Evolutionary conservation across 495 filamentous ascomycete species (phyloP), one percentile per base, ranked within the genome.

Genomic region (Aspergillus heteromorphus): DNA sequence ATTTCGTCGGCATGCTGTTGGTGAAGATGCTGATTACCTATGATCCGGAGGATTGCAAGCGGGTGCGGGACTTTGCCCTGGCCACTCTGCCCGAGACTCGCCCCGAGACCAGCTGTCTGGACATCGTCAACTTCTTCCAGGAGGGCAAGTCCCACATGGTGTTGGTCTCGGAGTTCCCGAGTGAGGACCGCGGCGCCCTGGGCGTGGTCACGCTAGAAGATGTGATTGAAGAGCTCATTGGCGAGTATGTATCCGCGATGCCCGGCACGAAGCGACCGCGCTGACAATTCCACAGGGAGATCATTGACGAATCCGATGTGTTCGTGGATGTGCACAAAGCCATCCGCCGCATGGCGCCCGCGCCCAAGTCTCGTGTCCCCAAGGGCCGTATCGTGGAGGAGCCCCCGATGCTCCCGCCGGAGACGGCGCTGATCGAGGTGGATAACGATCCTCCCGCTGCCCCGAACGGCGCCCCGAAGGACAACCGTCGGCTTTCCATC

Each of bases 141-240:
- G 92, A 98, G 72, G 93, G 93, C 49, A 97, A 97, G 67, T 95
- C 91, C 9, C 93, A 98, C 70, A 97, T 98, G 95, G 92, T 97
- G 9, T 78, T 98, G 21, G 92, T 97, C 9, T 96, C 91, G 6
- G 88, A 95, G 59, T 84, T 78, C 54, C 93, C 93, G 2, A 91
- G 93, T 11, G 87, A 95, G 56, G 85, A 95, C 63, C 83, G 87
- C 55, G 93, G 93, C 34, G 90, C 92, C 1, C 73, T 96, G 14
- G 93, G 93, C 19, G 93, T 98, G 1, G 88, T 97, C 10, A 98
- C 93, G 0, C 73, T 98, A 2, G 93, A 98, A 69, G 93, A 98
- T 73, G 95, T 97, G 10, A 97, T 97, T 56, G 93, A 98, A 67
- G 93, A 98, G 66, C 74, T 98, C 31, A 97, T 98, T 67, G 93